Evolutionary conservation across 2,329 filamentous ascomycete species (phyloP).

Genomic region (Claviceps paspali): DNA sequence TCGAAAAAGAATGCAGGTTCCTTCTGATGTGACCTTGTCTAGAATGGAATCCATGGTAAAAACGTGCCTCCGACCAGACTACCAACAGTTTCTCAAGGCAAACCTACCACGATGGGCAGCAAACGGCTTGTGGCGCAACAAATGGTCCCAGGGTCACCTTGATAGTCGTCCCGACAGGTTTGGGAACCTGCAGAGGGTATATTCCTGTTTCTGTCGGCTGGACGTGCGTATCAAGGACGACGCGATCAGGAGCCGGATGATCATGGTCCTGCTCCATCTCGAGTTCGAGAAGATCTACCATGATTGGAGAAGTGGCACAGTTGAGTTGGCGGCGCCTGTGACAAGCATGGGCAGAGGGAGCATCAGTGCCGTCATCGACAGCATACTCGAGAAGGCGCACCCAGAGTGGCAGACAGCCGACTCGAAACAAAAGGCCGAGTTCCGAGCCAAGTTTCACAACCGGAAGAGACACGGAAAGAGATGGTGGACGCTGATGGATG

Average conservation of each 20-base stretch:
- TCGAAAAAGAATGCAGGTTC: not conserved
- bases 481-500: constrained; percentile 1
- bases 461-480: not conserved
- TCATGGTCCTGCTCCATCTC: constrained; percentile 1
- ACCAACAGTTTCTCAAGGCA: not conserved
- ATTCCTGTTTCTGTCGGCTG: not conserved
- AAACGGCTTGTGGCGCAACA: not conserved
- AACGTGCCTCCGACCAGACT: not conserved
- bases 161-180: not conserved
- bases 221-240: not conserved
- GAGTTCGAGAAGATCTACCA: not conserved
- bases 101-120: not conserved
- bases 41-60: not conserved
- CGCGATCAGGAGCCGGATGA: not conserved
- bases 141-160: not conserved
- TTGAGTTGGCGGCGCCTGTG: not conserved
- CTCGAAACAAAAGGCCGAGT: not conserved
- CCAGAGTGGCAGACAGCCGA: not conserved
- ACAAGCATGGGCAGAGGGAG: constrained; percentile 1
- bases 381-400: constrained; percentile 1
- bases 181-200: not conserved
- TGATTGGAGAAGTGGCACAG: not conserved
- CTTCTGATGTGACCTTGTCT: not conserved
- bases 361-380: constrained; percentile 1
- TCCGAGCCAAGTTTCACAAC: not conserved